Conservation (phyloP, 176 grass and related monocot genomes). For the Juncus inflexus region DNA sequence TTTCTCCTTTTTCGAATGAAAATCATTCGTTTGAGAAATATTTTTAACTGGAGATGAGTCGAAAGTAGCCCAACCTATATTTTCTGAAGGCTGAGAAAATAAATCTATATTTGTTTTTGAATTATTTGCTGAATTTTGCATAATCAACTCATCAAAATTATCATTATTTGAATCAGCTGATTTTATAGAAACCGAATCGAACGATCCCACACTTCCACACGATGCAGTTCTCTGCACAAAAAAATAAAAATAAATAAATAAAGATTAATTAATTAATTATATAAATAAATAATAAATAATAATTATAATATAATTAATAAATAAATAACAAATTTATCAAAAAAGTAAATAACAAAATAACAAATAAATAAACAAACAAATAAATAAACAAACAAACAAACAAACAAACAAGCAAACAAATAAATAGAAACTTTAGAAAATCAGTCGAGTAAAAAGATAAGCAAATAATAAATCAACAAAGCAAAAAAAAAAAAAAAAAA, state of each 20-base stretch:
- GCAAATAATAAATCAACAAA: neutral
- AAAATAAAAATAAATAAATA: slow-evolving; percentile 16
- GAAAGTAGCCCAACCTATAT: slow-evolving; percentile 83
- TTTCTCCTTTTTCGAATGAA: slow-evolving; percentile 28
- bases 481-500: neutral
- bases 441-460: too few relatives aligned
- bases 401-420: too few relatives aligned
- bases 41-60: slow-evolving; percentile 49
- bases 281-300: too few relatives aligned
- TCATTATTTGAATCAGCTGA: slow-evolving; percentile 39
- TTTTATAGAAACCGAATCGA: slow-evolving; percentile 41
- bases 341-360: neutral
- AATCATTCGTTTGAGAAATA: slow-evolving; percentile 22
- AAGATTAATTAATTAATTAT: neutral
- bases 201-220: slow-evolving; percentile 39
- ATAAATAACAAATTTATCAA: neutral
- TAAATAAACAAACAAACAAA: neutral
- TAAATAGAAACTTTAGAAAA: too few relatives aligned
- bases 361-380: neutral
- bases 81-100: slow-evolving; percentile 49
- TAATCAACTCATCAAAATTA: slow-evolving; percentile 29
- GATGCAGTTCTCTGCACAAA: slow-evolving; percentile 51
- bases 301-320: slow-evolving; percentile 6
- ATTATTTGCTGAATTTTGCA: slow-evolving; percentile 28
- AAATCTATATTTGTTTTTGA: slow-evolving; percentile 46